Base-by-base conservation (phyloP, 2,329 filamentous ascomycete species). In the Colletotrichum limetticola region DNA sequence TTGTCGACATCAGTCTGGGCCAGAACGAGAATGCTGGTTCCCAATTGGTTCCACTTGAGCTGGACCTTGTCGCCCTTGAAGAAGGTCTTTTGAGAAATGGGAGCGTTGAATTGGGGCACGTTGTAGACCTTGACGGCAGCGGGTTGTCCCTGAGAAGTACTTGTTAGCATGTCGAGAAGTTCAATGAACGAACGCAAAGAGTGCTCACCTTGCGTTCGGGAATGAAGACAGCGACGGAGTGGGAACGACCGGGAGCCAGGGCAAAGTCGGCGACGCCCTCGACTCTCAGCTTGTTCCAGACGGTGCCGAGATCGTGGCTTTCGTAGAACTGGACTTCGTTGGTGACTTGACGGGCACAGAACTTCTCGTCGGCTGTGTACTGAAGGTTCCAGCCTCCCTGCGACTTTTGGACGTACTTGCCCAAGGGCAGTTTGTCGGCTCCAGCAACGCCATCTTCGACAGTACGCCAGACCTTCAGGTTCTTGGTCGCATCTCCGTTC, bases 1-100 rank as follows among this genome's bases (percentile, higher is more conserved):
- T 97, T 97, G 85, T 99, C 97, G 66, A 98, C 97, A 75, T 99
- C 97, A 37, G 97, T 99, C 86, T 98, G 95, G 68, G 97, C 96
- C 79, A 99, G 90, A 76, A 98, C 96, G 79, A 99, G 93, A 81
- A 98, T 85, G 81, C 93, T 96, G 49, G 95, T 98, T 66, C 97
- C 97, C 74, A 95, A 88, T 77, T 93, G 91, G 85, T 99, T 99
- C 97, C 97, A 99, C 87, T 98, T 98, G 80, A 99, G 87, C 84
- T 98, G 95, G 60, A 99, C 96, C 87, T 98, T 98, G 87, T 99
- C 97, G 75, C 95, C 95, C 87, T 99, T 99, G 91, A 95, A 99
- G 82, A 99, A 99, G 1, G 93, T 98, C 91, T 99, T 99, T 82
- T 98, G 96, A 52, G 96, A 98, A 62, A 98, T 92, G 5, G 95